Conservation (phyloP, 2,329 filamentous ascomycete species). For the Talaromyces sp. region DNA sequence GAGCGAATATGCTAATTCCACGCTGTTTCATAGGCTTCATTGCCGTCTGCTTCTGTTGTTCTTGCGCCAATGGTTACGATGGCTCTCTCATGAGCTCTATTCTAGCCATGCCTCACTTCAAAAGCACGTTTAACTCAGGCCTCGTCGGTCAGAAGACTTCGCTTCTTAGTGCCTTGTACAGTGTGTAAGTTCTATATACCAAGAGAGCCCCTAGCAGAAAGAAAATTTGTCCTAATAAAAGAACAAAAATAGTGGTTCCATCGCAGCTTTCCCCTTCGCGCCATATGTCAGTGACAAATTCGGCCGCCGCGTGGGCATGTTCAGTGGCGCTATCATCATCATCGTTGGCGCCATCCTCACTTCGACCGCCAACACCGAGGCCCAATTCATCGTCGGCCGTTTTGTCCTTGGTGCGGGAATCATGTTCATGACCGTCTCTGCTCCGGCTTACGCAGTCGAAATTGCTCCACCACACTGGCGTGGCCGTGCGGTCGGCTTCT, state of each 20-base stretch:
- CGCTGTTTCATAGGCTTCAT: background rate
- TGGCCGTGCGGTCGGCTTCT: constrained; percentile 49
- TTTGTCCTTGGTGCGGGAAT: constrained; percentile 50
- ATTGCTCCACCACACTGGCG: constrained; percentile 52
- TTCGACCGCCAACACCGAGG: constrained; percentile 34
- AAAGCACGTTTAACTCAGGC: constrained; percentile 42
- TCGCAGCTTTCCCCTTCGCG: constrained; percentile 37
- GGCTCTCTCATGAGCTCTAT: constrained; percentile 33
- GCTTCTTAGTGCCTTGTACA: constrained; percentile 46
- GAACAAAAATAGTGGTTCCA: constrained; percentile 37
- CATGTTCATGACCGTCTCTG: constrained; percentile 49
- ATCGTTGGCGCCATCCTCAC: constrained; percentile 47
- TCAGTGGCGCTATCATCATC: constrained; percentile 44
- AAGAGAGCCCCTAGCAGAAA: background rate
- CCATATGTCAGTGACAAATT: constrained; percentile 46
- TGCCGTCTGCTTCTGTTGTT: constrained; percentile 34
- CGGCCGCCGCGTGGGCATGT: constrained; percentile 49
- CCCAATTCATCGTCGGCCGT: constrained; percentile 48
- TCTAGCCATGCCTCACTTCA: constrained; percentile 30
- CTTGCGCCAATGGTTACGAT: constrained; percentile 34
- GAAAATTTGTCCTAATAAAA: background rate
- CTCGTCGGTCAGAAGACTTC: constrained; percentile 41
- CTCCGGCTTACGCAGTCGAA: constrained; percentile 50
- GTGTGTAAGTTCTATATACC: constrained; percentile 39
- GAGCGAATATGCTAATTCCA: background rate